Base-by-base conservation (phyloP, 2,329 filamentous ascomycete genomes). In the Aspergillus melleus region DNA sequence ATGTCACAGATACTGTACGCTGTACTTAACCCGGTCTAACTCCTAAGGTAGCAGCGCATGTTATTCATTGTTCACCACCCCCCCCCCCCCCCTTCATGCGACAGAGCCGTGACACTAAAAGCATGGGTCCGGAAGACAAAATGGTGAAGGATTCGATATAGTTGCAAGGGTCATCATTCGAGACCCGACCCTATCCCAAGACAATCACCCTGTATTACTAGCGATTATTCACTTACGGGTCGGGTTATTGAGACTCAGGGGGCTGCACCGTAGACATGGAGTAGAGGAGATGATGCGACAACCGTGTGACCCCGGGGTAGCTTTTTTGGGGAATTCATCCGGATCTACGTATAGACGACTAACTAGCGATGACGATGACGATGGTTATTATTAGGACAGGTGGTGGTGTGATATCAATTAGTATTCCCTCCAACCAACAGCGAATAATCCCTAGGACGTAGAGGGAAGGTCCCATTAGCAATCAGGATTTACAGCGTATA, bases 311-410 rank as follows among this genome's bases (percentile, higher is more conserved):
- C 54, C 52, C 11, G 42, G 49, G 22, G 32, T 49, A 49, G 49
- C 57, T 59, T 39, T 32, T 57, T 62, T 52, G 53, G 60, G 57
- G 50, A 54, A 60, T 54, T 62, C 51, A 52, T 56, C 60, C 57
- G 60, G 49, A 49, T 42, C 46, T 32, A 24, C 24, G 24, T 24
- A 42, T 42, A n/a, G 36, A 42, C 36, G 36, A 42, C 36, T 42
- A 42, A 16, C 44, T 26, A 30, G 19, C 55, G 47, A 56, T 47
- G 20, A 26, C 55, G 46, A 56, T 36, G 36, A 50, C 39, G 16
- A 49, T 50, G 22, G 47, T 58, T 36, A 39, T 49, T 49, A 47
- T 42, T 30, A 42, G 36, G 36, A 42, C 36, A 16, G 36, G 6
- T n/a, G 16, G 51, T 59, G 46, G 52, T 59, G 52, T 59, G 57